These are phyloP conservation scores for Phytophthora agathidicida DNA, from an alignment of 352 stramenopile genomes.

Conservation along the genomic window DNA sequence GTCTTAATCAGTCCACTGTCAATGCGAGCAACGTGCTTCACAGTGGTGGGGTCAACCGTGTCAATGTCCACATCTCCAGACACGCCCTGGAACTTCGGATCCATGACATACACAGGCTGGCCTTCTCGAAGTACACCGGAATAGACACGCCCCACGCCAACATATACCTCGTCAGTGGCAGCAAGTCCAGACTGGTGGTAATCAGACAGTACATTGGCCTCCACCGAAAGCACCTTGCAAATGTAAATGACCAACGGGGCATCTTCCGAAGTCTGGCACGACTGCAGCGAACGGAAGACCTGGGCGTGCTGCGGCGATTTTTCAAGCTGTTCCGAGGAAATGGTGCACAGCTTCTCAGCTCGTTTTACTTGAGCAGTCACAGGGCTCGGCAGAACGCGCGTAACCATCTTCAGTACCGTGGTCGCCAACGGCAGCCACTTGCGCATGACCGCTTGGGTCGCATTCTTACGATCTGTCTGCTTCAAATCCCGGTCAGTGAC, in stretches of 20 bases:
- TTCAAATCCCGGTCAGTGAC: constrained; percentile 78
- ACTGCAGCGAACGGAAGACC: constrained; percentile 59
- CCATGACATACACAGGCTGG: constrained; percentile 80
- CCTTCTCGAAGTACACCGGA: constrained; percentile 79
- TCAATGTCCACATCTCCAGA: constrained; percentile 39
- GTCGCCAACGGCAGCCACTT: constrained; percentile 91
- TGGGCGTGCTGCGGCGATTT: constrained; percentile 37
- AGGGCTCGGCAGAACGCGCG: constrained; percentile 81
- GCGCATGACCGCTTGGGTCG: constrained; percentile 80
- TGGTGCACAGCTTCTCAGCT: constrained; percentile 71
- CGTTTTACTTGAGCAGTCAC: constrained; percentile 71
- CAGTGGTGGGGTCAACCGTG: constrained; percentile 24
- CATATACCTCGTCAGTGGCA: constrained; percentile 80
- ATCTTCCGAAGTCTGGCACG: constrained; percentile 58
- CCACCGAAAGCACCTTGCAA: constrained; percentile 93
- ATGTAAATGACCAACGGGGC: constrained; percentile 90
- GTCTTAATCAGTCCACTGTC: constrained; percentile 57
- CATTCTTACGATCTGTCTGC: constrained; percentile 64
- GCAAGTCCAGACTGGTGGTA: constrained; percentile 54
- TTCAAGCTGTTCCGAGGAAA: constrained; percentile 34
- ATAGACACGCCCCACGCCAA: constrained; percentile 93
- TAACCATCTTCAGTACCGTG: constrained; percentile 92
- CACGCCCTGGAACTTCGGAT: constrained; percentile 89
- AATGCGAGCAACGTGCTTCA: constrained; percentile 72
- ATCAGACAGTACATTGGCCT: constrained; percentile 85